Evolutionary conservation across 805 yeast species (phyloP), one percentile per base, ranked within the genome.

Genomic region (Cyberlindnera euphorbiiphila): DNA sequence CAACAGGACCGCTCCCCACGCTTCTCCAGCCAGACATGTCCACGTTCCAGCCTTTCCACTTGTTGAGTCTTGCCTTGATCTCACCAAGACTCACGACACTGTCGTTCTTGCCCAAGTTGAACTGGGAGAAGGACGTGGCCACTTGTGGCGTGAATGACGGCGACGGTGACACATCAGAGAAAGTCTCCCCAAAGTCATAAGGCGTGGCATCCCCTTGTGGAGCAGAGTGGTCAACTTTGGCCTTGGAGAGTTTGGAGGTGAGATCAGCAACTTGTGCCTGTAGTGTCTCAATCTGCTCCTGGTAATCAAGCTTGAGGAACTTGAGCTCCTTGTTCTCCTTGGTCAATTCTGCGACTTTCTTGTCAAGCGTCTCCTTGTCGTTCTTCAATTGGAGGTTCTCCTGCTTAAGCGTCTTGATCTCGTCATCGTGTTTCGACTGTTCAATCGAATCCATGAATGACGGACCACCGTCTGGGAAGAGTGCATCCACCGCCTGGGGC

Each of bases 21-120:
- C 80, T 73, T 54, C 82, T 71, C 97, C 97, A 89, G 11, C 57
- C 51, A 18, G 85, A 71, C 94, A 89, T 85, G 53, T 89, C 96
- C 3, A 87, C 72, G 53, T 82, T 86, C 88, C 89, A 89, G 33
- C 76, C 78, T 47, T 78, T 79, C 94, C 94, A 89, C 47, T 76
- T 77, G 54, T 70, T 66, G 47, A 89, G 61, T 30, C 72, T 68
- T 37, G 77, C 69, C 49, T 76, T 78, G 10, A 71, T 71, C 6
- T 76, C 72, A 43, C 74, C 75, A 21, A 72, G 54, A 36, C 68
- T 66, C 29, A 60, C 53, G n/a, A 54, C 37, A 27, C 61, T 54
- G 19, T 46, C 55, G 17, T 43, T 37, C 36, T 47, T 35, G 17
- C 42, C 40, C 34, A 44, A 27, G 30, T 29, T 47, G 39, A 45